These are phyloP conservation scores for Fulvia fulva DNA, from an alignment of 2,329 filamentous ascomycete species.

Conservation along the genomic window DNA sequence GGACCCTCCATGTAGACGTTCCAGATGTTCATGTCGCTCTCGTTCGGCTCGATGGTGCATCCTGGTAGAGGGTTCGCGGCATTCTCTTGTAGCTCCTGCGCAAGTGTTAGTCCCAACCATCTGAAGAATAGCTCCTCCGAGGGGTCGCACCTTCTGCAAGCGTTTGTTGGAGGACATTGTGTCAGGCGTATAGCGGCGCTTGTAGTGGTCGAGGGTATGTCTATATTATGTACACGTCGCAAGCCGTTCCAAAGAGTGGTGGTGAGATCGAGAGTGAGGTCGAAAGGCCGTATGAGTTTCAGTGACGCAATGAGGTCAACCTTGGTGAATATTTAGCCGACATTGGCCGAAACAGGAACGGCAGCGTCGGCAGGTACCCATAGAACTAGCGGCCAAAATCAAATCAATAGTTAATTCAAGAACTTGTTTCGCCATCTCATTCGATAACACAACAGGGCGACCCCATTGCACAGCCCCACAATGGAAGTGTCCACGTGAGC, in stretches of 20 bases:
- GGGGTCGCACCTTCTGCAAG: constrained; percentile 38
- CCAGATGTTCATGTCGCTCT: constrained; percentile 65
- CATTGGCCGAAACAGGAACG: neutral
- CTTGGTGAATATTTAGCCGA: too few species aligned
- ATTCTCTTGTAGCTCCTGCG: constrained; percentile 59
- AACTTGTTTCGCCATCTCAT: too few species aligned
- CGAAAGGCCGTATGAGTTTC: neutral
- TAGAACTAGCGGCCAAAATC: too few species aligned
- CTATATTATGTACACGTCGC: neutral
- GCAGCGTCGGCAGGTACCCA: neutral
- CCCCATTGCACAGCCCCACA: neutral
- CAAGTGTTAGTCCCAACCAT: constrained; percentile 3
- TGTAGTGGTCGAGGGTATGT: neutral
- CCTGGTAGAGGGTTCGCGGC: constrained; percentile 53
- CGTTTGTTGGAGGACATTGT: constrained; percentile 40
- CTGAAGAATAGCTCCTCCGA: neutral
- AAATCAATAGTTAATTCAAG: too few species aligned
- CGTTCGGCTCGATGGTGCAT: constrained; percentile 55
- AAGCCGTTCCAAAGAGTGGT: neutral
- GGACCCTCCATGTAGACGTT: constrained; percentile 64
- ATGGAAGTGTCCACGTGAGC: neutral
- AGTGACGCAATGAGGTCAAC: too few species aligned
- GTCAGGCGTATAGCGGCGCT: neutral
- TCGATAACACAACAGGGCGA: too few species aligned
- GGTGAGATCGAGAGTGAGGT: constrained; percentile 4